Base-by-base conservation (phyloP, 768 basidiomycete genomes). In the Suillus hirtellus region DNA sequence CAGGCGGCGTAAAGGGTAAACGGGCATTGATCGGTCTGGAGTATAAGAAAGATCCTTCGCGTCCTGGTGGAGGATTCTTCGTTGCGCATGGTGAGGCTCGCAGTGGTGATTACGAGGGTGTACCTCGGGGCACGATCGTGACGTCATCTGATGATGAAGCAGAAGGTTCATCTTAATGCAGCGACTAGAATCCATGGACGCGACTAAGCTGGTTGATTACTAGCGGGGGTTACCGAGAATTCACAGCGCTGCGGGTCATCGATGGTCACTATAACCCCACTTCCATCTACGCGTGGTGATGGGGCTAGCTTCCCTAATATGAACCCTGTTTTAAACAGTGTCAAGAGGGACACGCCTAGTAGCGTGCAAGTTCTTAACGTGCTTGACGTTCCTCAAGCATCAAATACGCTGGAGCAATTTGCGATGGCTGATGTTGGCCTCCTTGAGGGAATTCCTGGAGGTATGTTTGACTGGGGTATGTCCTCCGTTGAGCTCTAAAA, bases 391-490 rank as follows among this genome's bases (percentile, higher is more conserved):
- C 81, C 84, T 27, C 84, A 84, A 67, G 80, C 82, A 47, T 80
- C 78, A 17, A 81, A 79, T 63, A 80, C 81, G 24, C 73, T 91
- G 66, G 85, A 87, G 60, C 87, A 89, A 62, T 83, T 85, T 69
- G 85, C 87, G 38, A 80, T 86, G 78, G 83, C 84, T 21, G 89
- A 92, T 71, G 84, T 77, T 64, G 88, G 84, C 19, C 83, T 90
- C 61, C 77, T 94, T 73, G 90, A 92, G 64, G 90, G 90, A 1
- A 86, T 94, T 60, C 92, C 92, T 49, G 88, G 87, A 4, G 83
- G 85, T 21, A 93, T 94, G 90, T 94, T 92, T 75, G 91, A 93
- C 73, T 94, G 90, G 90, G 85, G 91, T 92, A 69, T 67, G 82
- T 80, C 6, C 8, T 61, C 15, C 0, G 67, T 81, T 78, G 62